Evolutionary conservation across 768 basidiomycete genomes (phyloP).

Genomic region (Tulasnella calospora): DNA sequence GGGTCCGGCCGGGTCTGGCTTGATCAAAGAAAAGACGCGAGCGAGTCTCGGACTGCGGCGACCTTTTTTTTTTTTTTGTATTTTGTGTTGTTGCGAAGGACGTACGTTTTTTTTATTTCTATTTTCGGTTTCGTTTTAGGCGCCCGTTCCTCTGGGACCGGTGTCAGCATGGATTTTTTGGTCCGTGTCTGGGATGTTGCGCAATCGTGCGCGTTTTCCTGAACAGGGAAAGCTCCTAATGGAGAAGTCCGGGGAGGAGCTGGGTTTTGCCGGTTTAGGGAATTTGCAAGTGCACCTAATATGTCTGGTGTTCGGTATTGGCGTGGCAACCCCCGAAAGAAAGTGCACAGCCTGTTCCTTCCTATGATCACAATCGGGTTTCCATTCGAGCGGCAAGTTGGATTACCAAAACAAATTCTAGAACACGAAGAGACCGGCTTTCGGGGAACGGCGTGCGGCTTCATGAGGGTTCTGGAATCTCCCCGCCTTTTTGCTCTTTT

Average conservation of each 20-base stretch:
- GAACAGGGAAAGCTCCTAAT: not conserved
- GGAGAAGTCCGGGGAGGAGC: not conserved
- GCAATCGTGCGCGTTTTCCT: not conserved
- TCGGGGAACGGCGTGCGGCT: not conserved
- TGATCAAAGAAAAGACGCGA: not conserved
- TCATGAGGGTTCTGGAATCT: not conserved
- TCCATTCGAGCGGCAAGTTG: not conserved
- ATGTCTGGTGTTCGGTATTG: not conserved
- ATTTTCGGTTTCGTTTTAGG: not conserved
- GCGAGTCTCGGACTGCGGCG: not conserved
- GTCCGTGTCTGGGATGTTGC: not conserved
- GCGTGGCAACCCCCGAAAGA: not conserved
- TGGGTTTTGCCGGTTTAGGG: not conserved
- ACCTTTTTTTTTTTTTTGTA: not conserved
- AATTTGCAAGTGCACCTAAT: not conserved
- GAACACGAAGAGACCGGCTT: not conserved
- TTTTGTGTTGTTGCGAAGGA: not conserved
- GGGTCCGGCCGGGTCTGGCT: not conserved
- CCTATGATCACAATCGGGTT: conserved; percentile 1
- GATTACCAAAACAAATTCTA: not conserved
- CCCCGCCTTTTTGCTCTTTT: not conserved
- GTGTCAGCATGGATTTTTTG: not conserved
- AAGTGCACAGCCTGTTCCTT: not conserved
- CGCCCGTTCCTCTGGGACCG: not conserved
- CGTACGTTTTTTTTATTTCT: not conserved